phyloP scores from a whole-genome alignment of 2,329 filamentous ascomycete species.

The Pseudogymnoascus sp. region DNA sequence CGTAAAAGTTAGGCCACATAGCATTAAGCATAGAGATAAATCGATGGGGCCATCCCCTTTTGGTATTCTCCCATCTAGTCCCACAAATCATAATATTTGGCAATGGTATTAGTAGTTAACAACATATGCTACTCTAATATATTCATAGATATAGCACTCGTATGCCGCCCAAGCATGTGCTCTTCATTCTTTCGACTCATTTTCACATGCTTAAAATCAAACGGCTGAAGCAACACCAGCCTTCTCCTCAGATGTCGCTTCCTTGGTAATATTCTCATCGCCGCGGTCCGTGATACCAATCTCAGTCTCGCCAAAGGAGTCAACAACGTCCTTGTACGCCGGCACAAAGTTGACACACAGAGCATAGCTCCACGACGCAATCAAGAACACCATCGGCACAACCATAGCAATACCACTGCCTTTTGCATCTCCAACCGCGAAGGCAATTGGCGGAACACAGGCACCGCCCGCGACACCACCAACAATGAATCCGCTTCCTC shows the following conservation, averaged over 20 bases:
- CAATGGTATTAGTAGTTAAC: not conserved
- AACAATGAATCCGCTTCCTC: conserved; percentile 40
- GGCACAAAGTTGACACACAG: conserved; percentile 12
- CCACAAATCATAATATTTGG: not conserved
- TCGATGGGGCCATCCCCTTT: not conserved
- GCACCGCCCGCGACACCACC: conserved; percentile 46
- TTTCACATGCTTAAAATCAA: not conserved
- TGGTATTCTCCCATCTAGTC: not conserved
- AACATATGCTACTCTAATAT: not conserved
- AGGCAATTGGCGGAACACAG: conserved; percentile 60
- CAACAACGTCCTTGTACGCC: conserved; percentile 17
- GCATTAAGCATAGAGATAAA: not conserved
- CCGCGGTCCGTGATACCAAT: not conserved
- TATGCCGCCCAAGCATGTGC: not conserved
- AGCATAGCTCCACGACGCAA: conserved; percentile 11
- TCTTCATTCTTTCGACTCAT: not conserved
- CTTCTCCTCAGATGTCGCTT: not conserved
- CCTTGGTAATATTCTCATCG: not conserved
- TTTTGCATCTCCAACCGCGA: conserved; percentile 53
- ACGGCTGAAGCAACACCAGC: not conserved
- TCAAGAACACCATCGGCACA: conserved; percentile 15
- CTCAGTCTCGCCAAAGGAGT: conserved; percentile 15
- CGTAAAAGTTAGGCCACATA: not conserved
- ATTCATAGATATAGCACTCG: not conserved
- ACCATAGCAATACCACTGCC: not conserved